Conservation (phyloP, 1,139 yeast genomes). For the Yamadazyma kanchanaburiensis region DNA sequence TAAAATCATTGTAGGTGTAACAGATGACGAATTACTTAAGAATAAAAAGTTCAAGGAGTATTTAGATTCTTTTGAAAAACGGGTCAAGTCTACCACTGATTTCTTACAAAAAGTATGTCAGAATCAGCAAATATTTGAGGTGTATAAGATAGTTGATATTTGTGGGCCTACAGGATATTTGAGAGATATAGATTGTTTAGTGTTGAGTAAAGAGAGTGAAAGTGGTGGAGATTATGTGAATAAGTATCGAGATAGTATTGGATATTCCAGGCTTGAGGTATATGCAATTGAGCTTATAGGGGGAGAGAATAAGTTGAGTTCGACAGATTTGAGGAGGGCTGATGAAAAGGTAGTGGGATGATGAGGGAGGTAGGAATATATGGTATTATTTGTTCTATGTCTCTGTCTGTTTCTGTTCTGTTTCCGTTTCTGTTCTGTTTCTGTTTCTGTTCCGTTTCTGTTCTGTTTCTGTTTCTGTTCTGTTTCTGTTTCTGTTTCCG, state of each 20-base stretch:
- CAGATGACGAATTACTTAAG: slow-evolving; percentile 69
- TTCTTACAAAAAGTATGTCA: slow-evolving; percentile 45
- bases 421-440: too few species aligned
- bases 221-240: slow-evolving; percentile 77
- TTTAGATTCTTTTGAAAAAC: slow-evolving; percentile 53
- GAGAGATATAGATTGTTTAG: slow-evolving; percentile 70
- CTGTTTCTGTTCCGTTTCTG: too few species aligned
- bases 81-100: slow-evolving; percentile 44
- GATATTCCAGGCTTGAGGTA: slow-evolving; percentile 51
- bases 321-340: slow-evolving; percentile 59
- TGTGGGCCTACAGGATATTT: slow-evolving; percentile 94
- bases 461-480: too few species aligned
- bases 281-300: slow-evolving; percentile 73
- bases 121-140: slow-evolving; percentile 35
- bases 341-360: slow-evolving; percentile 14
- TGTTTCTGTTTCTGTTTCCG: too few species aligned
- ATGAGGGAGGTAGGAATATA: too few species aligned
- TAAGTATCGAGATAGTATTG: slow-evolving; percentile 52
- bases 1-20: slow-evolving; percentile 73
- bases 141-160: slow-evolving; percentile 69
- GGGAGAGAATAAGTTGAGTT: slow-evolving; percentile 74
- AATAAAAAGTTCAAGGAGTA: slow-evolving; percentile 73
- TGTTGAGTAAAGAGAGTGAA: slow-evolving; percentile 76
- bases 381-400: too few species aligned
- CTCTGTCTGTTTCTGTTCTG: too few species aligned